A percentile compares a stretch with the other conserved stretches of the same genome.
Conservation (phyloP, 164 flowering plant species). For the Annona squamosa region DNA sequence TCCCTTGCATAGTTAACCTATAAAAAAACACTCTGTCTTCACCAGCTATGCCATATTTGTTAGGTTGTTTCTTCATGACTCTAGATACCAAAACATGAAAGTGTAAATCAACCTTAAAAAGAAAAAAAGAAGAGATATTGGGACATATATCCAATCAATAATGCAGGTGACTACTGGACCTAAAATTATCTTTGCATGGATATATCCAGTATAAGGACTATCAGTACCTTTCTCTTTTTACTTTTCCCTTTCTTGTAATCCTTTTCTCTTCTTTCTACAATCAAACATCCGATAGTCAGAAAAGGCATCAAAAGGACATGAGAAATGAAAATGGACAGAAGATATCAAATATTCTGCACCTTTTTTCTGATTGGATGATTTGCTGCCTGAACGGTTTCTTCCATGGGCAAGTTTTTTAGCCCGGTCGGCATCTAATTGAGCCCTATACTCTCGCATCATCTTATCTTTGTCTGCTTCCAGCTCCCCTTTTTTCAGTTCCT, state of each 20-base stretch:
- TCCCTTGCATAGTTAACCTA: too few species aligned
- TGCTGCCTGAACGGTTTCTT: constrained; percentile 64
- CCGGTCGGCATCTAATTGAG: constrained; percentile 96
- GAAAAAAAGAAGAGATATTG: too few species aligned
- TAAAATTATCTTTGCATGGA: too few species aligned
- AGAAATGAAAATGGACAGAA: not conserved
- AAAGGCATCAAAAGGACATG: not conserved
- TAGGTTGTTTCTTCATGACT: too few species aligned
- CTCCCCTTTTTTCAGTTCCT: constrained; percentile 78
- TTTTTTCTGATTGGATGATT: constrained; percentile 54
- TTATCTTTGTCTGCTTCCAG: constrained; percentile 84
- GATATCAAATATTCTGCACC: constrained; percentile 28
- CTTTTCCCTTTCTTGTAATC: constrained; percentile 65
- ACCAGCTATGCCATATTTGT: too few species aligned
- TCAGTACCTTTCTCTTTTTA: constrained; percentile 82
- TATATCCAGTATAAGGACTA: not conserved
- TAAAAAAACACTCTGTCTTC: too few species aligned
- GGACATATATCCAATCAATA: not conserved
- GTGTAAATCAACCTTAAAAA: too few species aligned
- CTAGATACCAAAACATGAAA: too few species aligned
- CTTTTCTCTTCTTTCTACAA: constrained; percentile 72
- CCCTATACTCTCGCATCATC: constrained; percentile 97
- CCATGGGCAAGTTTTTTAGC: constrained; percentile 83
- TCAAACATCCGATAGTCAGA: constrained; percentile 10
- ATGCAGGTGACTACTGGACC: not conserved